Evolutionary conservation across 768 basidiomycete species (phyloP).

Genomic region (Pulveroboletus ravenelii): DNA sequence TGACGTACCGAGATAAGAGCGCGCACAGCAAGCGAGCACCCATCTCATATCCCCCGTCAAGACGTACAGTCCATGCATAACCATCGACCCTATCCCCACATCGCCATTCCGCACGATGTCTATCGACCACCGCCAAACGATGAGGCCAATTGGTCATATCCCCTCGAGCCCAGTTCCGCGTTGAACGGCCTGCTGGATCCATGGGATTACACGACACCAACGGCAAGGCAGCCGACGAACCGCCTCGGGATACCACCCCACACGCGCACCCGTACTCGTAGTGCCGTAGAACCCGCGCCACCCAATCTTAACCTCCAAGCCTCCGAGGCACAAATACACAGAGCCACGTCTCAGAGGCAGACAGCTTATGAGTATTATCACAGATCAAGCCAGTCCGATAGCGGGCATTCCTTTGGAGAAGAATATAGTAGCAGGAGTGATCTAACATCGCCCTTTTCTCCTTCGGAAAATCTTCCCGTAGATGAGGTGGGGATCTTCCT

Average conservation of each 20-base stretch:
- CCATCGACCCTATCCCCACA: slow-evolving; percentile 32
- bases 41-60: neutral
- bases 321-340: slow-evolving; percentile 51
- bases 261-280: slow-evolving; percentile 36
- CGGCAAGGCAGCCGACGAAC: slow-evolving; percentile 20
- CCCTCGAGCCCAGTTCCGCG: slow-evolving; percentile 26
- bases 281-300: slow-evolving; percentile 29
- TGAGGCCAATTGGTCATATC: slow-evolving; percentile 29
- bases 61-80: slow-evolving; percentile 21
- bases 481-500: slow-evolving; percentile 35
- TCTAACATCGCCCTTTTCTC: slow-evolving; percentile 33
- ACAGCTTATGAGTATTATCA: slow-evolving; percentile 30
- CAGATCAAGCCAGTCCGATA: slow-evolving; percentile 39
- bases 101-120: slow-evolving; percentile 36
- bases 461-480: slow-evolving; percentile 31
- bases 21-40: neutral
- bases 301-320: slow-evolving; percentile 34
- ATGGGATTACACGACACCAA: slow-evolving; percentile 33
- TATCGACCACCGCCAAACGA: slow-evolving; percentile 30
- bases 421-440: slow-evolving; percentile 15
- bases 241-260: slow-evolving; percentile 20
- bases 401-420: slow-evolving; percentile 18
- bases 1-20: slow-evolving; percentile 5
- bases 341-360: slow-evolving; percentile 39
- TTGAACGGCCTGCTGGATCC: slow-evolving; percentile 26